These are phyloP conservation scores for Trichoderma sp. DNA, from an alignment of 2,329 filamentous ascomycete genomes.

Conservation along the genomic window DNA sequence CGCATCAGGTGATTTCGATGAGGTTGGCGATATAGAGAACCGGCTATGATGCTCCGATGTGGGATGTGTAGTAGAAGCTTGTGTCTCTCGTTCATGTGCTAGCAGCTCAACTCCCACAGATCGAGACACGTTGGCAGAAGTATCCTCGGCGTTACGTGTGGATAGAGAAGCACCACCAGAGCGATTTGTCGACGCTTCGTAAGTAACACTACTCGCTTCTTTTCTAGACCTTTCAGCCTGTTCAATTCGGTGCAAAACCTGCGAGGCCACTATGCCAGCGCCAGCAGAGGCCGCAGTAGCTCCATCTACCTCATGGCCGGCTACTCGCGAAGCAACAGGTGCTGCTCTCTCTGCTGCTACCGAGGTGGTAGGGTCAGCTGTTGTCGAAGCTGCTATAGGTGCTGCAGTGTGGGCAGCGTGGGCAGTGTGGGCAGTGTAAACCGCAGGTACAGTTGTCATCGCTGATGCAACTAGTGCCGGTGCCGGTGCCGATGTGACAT, in stretches of 20 bases:
- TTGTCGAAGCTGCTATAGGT: neutral
- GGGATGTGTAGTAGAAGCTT: neutral
- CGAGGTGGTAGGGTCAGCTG: constrained; percentile 30
- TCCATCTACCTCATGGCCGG: neutral
- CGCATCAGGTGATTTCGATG: neutral
- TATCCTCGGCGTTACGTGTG: neutral
- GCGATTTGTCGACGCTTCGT: neutral
- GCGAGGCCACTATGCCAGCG: neutral
- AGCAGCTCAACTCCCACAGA: constrained; percentile 29
- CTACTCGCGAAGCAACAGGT: constrained; percentile 62
- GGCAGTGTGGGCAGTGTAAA: neutral
- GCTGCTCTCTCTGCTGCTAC: constrained; percentile 67
- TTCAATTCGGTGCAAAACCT: neutral
- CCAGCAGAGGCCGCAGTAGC: neutral
- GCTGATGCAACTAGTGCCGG: neutral
- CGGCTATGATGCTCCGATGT: constrained; percentile 23
- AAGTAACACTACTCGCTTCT: neutral
- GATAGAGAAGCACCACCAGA: neutral
- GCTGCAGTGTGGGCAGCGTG: neutral
- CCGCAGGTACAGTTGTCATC: neutral
- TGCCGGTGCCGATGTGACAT: neutral
- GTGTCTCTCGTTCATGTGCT: constrained; percentile 24
- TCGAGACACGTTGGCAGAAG: neutral
- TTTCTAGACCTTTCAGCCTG: neutral
- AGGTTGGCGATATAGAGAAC: constrained; percentile 27